These are phyloP conservation scores for Cercospora sp. DNA, from an alignment of 2,329 filamentous ascomycete species.

Conservation along the genomic window DNA sequence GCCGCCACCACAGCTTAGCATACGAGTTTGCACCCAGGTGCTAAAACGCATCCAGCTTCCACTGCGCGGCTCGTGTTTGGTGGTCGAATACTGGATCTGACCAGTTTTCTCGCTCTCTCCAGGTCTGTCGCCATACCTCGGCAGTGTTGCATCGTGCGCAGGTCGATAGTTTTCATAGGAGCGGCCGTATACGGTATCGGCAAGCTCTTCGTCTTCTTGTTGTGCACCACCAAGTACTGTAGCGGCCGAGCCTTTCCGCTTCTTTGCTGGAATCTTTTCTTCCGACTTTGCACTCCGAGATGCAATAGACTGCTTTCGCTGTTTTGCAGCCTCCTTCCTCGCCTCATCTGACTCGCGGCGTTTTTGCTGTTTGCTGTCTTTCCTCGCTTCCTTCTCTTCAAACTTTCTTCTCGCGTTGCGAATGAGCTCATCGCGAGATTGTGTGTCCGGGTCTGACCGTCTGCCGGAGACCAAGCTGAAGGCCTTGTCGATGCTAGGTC, in stretches of 20 bases:
- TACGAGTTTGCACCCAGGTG: constrained; percentile 58
- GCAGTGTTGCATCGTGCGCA: constrained; percentile 29
- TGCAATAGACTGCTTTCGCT: constrained; percentile 46
- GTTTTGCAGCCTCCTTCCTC: constrained; percentile 48
- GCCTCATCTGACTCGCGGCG: constrained; percentile 43
- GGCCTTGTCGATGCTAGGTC: constrained; percentile 59
- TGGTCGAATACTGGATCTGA: constrained; percentile 15
- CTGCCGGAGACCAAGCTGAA: constrained; percentile 50
- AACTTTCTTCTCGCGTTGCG: constrained; percentile 59
- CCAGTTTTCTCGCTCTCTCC: constrained; percentile 33
- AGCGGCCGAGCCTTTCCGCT: constrained; percentile 24
- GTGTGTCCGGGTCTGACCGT: constrained; percentile 52
- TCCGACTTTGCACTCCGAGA: constrained; percentile 30
- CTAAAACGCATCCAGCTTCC: constrained; percentile 56
- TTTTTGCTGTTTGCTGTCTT: constrained; percentile 56
- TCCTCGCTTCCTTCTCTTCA: constrained; percentile 60
- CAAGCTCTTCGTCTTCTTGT: constrained; percentile 16
- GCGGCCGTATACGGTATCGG: constrained; percentile 15
- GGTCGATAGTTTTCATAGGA: constrained; percentile 34
- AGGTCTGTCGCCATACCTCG: constrained; percentile 29
- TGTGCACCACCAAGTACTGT: constrained; percentile 22
- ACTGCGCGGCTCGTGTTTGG: constrained; percentile 14
- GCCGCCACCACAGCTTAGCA: constrained; percentile 51
- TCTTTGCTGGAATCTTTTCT: constrained; percentile 27
- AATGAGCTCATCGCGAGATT: constrained; percentile 57